Evolutionary conservation across 352 stramenopile genomes (phyloP), one percentile per base, ranked within the genome.

Genomic region (Aphanomyces euteiches): DNA sequence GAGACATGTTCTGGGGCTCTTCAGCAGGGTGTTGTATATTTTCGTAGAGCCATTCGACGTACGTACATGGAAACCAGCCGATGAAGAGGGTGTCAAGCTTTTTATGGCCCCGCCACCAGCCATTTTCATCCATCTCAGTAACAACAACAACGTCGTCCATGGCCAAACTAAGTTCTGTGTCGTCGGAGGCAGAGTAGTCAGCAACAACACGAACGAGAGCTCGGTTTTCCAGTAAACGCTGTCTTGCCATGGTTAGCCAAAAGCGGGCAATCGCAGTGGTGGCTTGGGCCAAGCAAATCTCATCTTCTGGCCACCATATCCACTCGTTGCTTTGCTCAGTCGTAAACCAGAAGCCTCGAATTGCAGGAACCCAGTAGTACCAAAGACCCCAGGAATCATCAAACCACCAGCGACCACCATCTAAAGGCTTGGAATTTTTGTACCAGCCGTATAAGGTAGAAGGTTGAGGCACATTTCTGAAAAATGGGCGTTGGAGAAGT

Each of bases 401-500:
- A 15, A 57, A 61, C 54, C 54, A 61, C 54, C 54, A 61, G 5
- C 19, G 37, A 28, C 54, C 54, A 37, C 54, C 54, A 41, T 61
- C 54, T 17, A 61, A 41, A n/a, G 54, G 54, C n/a, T 61, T 61
- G 54, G 64, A 17, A 4, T n/a, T 37, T 3, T 70, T 70, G 54
- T 59, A 61, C 64, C 64, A 70, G 34, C 45, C 36, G 43, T 63
- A 70, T 7, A 47, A 34, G 38, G n/a, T 59, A 1, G 12, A 36
- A 4, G 39, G 56, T 7, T 17, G 34, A 7, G 64, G 64, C 36
- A 73, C 7, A 3, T 28, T 12, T 5, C 74, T 71, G 47, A 97
- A 73, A 73, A 97, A 97, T 8, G 77, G 75, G 70, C 94, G 82
- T n/a, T 80, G 72, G 3, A 99, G 75, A 17, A 99, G 76, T 72